Conservation (phyloP, 179 eudicot species). For the Gypsophila paniculata region DNA sequence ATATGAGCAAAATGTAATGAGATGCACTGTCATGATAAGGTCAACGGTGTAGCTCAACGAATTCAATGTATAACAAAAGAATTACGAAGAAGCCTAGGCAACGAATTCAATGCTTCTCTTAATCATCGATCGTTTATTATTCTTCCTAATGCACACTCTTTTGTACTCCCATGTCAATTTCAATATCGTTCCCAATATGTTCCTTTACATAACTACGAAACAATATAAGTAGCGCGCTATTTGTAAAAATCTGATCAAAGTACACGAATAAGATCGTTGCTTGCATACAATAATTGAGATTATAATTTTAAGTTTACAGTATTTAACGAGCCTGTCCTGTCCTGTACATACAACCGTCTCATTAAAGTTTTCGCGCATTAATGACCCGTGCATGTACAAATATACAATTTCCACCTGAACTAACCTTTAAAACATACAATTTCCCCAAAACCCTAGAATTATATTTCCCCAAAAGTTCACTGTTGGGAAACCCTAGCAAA, state of each 20-base stretch:
- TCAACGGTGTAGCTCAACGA: background rate
- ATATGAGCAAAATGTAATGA: background rate
- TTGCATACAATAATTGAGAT: too few species aligned
- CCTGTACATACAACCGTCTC: too few species aligned
- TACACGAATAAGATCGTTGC: too few species aligned
- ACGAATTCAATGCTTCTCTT: background rate
- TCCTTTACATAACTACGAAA: background rate
- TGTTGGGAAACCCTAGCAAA: conserved; percentile 16
- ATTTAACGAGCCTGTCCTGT: too few species aligned
- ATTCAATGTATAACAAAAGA: too few species aligned
- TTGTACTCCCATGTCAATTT: too few species aligned
- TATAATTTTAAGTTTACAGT: too few species aligned
- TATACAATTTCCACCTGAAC: background rate
- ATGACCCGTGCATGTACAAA: conserved; percentile 15
- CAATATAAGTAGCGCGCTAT: conserved; percentile 1
- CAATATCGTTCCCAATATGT: too few species aligned
- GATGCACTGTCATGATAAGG: background rate
- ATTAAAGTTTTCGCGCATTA: background rate
- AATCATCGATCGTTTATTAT: too few species aligned
- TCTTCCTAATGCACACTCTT: too few species aligned
- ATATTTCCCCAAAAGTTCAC: background rate
- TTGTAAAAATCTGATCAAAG: too few species aligned
- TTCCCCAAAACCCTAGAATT: conserved; percentile 27
- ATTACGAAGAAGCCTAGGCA: background rate
- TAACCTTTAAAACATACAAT: conserved; percentile 13